Percentiles rank a stretch among this genome's conserved stretches.
phyloP scores from a whole-genome alignment of 768 basidiomycete species.

The Chlorophyllum brunneum region DNA sequence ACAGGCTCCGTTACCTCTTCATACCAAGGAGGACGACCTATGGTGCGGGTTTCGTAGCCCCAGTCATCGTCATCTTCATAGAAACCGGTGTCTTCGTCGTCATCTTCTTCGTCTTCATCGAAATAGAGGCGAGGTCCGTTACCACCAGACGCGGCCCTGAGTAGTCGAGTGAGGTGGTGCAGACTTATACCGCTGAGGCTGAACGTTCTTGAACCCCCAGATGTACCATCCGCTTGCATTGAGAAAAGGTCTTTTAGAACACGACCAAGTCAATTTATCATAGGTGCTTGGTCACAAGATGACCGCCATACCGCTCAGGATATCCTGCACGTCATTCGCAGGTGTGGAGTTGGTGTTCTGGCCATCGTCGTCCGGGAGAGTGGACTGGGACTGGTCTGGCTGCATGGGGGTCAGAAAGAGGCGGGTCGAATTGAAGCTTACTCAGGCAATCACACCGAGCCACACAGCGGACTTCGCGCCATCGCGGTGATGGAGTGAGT shows the following conservation, averaged over 20 bases:
- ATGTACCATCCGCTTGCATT: slow-evolving; percentile 24
- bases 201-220: slow-evolving; percentile 14
- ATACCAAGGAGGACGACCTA: slow-evolving; percentile 21
- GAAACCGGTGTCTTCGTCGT: slow-evolving; percentile 25
- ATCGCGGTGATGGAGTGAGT: slow-evolving; percentile 2
- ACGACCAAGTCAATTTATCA: background rate
- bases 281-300: background rate
- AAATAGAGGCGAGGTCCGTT: slow-evolving; percentile 21
- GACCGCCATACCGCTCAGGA: slow-evolving; percentile 22
- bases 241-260: slow-evolving; percentile 29
- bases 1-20: slow-evolving; percentile 53
- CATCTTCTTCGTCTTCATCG: slow-evolving; percentile 34
- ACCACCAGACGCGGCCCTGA: slow-evolving; percentile 18
- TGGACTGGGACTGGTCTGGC: background rate
- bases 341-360: slow-evolving; percentile 1
- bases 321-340: slow-evolving; percentile 19
- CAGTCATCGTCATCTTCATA: slow-evolving; percentile 32
- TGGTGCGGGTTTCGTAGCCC: background rate
- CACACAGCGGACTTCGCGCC: background rate
- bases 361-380: slow-evolving; percentile 3
- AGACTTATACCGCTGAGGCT: slow-evolving; percentile 27
- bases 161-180: slow-evolving; percentile 27
- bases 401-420: background rate
- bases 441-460: slow-evolving; percentile 11
- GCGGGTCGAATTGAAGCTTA: slow-evolving; percentile 4